Base-by-base conservation (phyloP, 805 yeast genomes). In the Millerago galiae region DNA sequence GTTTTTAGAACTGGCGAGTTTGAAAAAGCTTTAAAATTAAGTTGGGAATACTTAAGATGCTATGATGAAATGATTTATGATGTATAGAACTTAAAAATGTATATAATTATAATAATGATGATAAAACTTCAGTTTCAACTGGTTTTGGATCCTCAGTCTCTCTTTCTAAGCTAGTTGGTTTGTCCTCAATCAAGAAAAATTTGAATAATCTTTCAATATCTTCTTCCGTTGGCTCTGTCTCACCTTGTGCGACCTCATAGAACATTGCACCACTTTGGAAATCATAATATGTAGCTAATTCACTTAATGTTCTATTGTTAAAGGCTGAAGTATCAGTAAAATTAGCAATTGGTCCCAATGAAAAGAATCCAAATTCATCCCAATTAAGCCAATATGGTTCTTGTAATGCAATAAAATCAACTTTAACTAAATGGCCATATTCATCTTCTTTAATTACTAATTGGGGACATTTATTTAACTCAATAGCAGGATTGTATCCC, bases 361-460 rank as follows among this genome's bases (percentile, higher is more conserved):
- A 16, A 14, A 15, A 14, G 30, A 35, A 25, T 24, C 37, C 37
- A 25, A 35, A 35, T 26, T 35, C 30, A 14, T 35, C 37, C 37
- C 37, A 35, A 1, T 15, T 7, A 14, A 25, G 14, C 37, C 37
- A 35, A 9, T 11, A 9, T 15, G 25, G 27, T 5, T 10, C 30
- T 35, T 24, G 11, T 5, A 35, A 10, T 8, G 8, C 21, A 15
- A 18, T 35, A 18, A 35, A 35, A 14, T 35, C 15, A 3, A 35
- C 37, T 4, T 5, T 14, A n/a, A 5, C 17, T 10, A 14, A 15
- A 29, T 2, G 11, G 11, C 8, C 9, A n/a, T 5, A 10, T 29
- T 14, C 17, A 7, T 7, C 8, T 25, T 5, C 12, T 8, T 18
- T 25, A n/a, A 26, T 30, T 3, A 35, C 29, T 8, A 35, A 11